Conservation (phyloP, 495 filamentous ascomycete species). For the Talaromyces proteolyticus region DNA sequence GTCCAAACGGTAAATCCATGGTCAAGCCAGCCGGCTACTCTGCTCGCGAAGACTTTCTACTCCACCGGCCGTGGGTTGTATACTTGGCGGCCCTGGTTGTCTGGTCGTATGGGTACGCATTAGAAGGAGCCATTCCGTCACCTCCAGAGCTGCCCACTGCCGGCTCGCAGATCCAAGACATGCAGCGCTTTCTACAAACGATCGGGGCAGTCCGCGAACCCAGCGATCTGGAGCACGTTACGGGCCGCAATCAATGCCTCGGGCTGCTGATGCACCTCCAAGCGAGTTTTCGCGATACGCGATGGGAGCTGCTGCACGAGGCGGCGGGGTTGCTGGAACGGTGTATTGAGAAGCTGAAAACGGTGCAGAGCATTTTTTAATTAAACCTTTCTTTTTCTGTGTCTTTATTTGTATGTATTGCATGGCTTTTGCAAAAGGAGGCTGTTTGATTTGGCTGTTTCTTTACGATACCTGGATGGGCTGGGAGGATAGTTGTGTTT, state of each 20-base stretch:
- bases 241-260: conserved; percentile 74
- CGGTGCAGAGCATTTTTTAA: neutral
- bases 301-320: conserved; percentile 91
- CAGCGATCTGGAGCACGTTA: conserved; percentile 70
- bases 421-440: neutral
- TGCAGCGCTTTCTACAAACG: conserved; percentile 69
- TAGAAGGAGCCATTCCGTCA: conserved; percentile 68
- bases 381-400: neutral
- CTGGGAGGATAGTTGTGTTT: too few relatives aligned
- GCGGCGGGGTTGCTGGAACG: conserved; percentile 74
- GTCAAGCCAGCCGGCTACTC: conserved; percentile 48
- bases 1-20: conserved; percentile 13
- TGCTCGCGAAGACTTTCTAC: conserved; percentile 81
- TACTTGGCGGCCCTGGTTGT: conserved; percentile 90
- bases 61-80: conserved; percentile 95
- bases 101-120: conserved; percentile 90
- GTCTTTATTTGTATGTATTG: conserved; percentile 2
- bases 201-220: conserved; percentile 73
- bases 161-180: conserved; percentile 66
- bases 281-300: conserved; percentile 71
- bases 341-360: conserved; percentile 59
- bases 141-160: conserved; percentile 47
- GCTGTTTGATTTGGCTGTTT: neutral
- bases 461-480: too few relatives aligned
- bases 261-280: conserved; percentile 78